These are phyloP conservation scores for Pisolithus albus DNA, from an alignment of 768 basidiomycete genomes.

Conservation along the genomic window DNA sequence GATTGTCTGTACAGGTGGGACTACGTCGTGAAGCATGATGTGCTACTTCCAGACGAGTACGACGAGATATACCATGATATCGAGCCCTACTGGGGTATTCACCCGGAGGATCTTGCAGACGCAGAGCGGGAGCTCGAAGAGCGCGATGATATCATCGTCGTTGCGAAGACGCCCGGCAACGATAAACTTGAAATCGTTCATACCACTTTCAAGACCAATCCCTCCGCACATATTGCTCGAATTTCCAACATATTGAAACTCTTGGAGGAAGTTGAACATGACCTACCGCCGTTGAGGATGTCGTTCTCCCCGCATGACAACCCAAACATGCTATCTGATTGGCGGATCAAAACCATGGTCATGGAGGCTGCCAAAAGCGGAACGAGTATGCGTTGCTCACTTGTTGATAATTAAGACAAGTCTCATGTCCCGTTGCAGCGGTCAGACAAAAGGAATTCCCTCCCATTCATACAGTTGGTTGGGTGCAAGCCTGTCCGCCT, in stretches of 20 bases:
- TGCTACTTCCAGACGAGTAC: constrained; percentile 41
- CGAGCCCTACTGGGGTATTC: constrained; percentile 32
- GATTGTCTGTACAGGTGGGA: constrained; percentile 28
- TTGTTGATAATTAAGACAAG: neutral
- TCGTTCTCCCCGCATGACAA: constrained; percentile 26
- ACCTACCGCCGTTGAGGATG: constrained; percentile 27
- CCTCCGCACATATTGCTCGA: neutral
- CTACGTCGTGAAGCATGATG: constrained; percentile 32
- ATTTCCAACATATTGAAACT: constrained; percentile 16
- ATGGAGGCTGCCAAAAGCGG: constrained; percentile 24
- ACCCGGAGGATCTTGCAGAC: constrained; percentile 20
- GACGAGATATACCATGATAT: constrained; percentile 37
- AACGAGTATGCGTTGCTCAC: constrained; percentile 14
- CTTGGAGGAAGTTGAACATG: constrained; percentile 21
- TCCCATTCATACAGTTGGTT: constrained; percentile 18
- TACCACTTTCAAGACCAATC: constrained; percentile 6
- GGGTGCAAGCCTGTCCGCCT: constrained; percentile 16
- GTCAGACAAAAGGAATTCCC: constrained; percentile 29
- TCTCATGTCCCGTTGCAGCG: constrained; percentile 12
- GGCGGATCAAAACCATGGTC: constrained; percentile 16
- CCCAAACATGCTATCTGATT: constrained; percentile 22
- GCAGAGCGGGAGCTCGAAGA: constrained; percentile 19
- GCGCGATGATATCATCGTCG: constrained; percentile 8
- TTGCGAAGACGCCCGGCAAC: constrained; percentile 14
- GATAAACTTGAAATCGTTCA: constrained; percentile 11